Percentiles rank a stretch among this genome's conserved stretches.
These are phyloP conservation scores for Psilocybe cyanescens DNA, from an alignment of 768 basidiomycete species.

Conservation along the genomic window DNA sequence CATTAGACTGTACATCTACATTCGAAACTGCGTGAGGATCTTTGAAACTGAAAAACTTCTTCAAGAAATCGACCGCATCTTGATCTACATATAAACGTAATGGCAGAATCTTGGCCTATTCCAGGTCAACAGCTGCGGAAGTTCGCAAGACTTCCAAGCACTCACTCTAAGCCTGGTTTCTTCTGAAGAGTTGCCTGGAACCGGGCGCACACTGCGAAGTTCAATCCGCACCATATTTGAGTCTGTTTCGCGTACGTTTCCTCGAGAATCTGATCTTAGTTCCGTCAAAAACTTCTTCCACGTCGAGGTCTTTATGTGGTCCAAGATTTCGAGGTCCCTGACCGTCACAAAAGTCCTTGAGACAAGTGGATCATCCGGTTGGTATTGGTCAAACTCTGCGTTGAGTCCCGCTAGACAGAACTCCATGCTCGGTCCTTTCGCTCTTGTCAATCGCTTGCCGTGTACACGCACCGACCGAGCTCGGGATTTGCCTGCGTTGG, in stretches of 20 bases:
- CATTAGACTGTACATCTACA: conserved; percentile 32
- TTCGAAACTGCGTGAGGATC: conserved; percentile 51
- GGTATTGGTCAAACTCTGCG: conserved; percentile 71
- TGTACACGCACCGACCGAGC: conserved; percentile 45
- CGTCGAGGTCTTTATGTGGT: conserved; percentile 97
- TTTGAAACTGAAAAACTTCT: conserved; percentile 93
- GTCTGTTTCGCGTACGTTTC: conserved; percentile 88
- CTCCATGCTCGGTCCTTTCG: conserved; percentile 83
- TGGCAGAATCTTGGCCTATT: conserved; percentile 87
- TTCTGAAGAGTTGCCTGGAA: conserved; percentile 65
- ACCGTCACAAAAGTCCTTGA: conserved; percentile 72
- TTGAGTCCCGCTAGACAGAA: conserved; percentile 69
- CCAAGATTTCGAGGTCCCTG: conserved; percentile 84
- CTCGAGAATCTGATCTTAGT: conserved; percentile 81
- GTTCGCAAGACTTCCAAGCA: conserved; percentile 15
- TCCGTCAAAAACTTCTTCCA: conserved; percentile 97
- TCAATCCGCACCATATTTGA: conserved; percentile 95
- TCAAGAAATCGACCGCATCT: conserved; percentile 97
- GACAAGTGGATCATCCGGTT: conserved; percentile 55
- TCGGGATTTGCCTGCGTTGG: conserved; percentile 45
- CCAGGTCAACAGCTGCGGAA: not conserved
- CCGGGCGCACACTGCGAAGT: conserved; percentile 73
- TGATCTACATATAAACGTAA: conserved; percentile 95
- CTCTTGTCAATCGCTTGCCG: conserved; percentile 68
- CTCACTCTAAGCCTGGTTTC: conserved; percentile 81